phyloP scores from a whole-genome alignment of 768 basidiomycete species.

The Tephrocybe rancida region DNA sequence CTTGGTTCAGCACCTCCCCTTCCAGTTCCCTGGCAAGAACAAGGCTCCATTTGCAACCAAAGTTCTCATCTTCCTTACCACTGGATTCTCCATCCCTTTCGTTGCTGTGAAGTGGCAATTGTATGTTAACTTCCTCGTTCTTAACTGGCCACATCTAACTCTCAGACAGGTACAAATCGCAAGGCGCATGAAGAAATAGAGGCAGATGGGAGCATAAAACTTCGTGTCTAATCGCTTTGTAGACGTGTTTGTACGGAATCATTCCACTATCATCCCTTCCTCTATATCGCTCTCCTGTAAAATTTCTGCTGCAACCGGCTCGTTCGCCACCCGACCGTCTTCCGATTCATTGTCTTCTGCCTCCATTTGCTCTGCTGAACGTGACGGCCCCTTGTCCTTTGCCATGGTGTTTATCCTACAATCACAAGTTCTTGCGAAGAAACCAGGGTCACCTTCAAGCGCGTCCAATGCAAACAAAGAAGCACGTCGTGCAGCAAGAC shows the following conservation, averaged over 20 bases:
- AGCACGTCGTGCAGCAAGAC: slow-evolving; percentile 60
- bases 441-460: slow-evolving; percentile 62
- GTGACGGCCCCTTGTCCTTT: slow-evolving; percentile 31
- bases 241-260: not conserved
- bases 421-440: slow-evolving; percentile 67
- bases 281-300: slow-evolving; percentile 15
- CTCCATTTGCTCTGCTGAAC: slow-evolving; percentile 20
- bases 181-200: slow-evolving; percentile 20
- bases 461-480: slow-evolving; percentile 71
- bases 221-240: not conserved
- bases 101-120: slow-evolving; percentile 62
- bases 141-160: slow-evolving; percentile 1
- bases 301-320: not conserved
- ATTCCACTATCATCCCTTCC: slow-evolving; percentile 20
- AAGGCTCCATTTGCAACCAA: slow-evolving; percentile 54
- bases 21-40: slow-evolving; percentile 52
- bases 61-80: slow-evolving; percentile 44
- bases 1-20: slow-evolving; percentile 53
- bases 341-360: slow-evolving; percentile 16
- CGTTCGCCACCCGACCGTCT: slow-evolving; percentile 12
- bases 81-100: slow-evolving; percentile 72
- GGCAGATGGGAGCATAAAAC: not conserved
- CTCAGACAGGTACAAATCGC: slow-evolving; percentile 44
- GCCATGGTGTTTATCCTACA: slow-evolving; percentile 53
- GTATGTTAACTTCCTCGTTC: slow-evolving; percentile 43